A percentile compares a stretch with the other conserved stretches of the same genome.
These are phyloP conservation scores for Helicostylum pulchrum DNA, from an alignment of 192 early-diverging fungal species.

Conservation along the genomic window DNA sequence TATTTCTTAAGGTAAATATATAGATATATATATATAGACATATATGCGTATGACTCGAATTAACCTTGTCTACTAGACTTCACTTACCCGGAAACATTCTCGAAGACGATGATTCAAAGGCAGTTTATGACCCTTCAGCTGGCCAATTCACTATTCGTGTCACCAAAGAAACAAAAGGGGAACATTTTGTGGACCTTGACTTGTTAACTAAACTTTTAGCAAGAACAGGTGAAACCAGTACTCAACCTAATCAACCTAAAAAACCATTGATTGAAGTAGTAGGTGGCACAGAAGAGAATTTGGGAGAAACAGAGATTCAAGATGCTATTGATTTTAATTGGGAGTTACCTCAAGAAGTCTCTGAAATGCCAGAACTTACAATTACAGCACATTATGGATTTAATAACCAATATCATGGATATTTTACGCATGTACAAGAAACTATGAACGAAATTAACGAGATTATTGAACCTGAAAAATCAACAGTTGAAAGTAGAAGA, in stretches of 20 bases:
- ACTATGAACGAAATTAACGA: conserved; percentile 71
- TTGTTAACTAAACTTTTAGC: conserved; percentile 84
- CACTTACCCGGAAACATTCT: conserved; percentile 77
- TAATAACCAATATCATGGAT: conserved; percentile 79
- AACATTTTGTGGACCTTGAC: conserved; percentile 85
- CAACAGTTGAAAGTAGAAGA: conserved; percentile 50
- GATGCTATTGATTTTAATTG: conserved; percentile 76
- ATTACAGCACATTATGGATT: conserved; percentile 74
- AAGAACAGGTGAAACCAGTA: conserved; percentile 41
- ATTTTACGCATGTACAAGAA: conserved; percentile 68
- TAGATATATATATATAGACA: not conserved
- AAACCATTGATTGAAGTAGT: conserved; percentile 66
- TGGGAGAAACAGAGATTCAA: conserved; percentile 8
- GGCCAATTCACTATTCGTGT: conserved; percentile 73
- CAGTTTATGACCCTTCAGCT: conserved; percentile 72
- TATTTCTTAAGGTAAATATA: conserved; percentile 79
- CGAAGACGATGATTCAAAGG: conserved; percentile 81
- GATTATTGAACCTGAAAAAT: conserved; percentile 56
- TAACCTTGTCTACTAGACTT: conserved; percentile 43
- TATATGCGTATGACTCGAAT: not conserved
- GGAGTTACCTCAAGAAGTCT: conserved; percentile 76
- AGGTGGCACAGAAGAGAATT: conserved; percentile 25
- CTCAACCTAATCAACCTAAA: conserved; percentile 28
- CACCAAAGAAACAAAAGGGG: conserved; percentile 76
- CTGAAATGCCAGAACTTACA: conserved; percentile 22